phyloP scores from a whole-genome alignment of 495 filamentous ascomycete genomes.

The Evernia prunastri region DNA sequence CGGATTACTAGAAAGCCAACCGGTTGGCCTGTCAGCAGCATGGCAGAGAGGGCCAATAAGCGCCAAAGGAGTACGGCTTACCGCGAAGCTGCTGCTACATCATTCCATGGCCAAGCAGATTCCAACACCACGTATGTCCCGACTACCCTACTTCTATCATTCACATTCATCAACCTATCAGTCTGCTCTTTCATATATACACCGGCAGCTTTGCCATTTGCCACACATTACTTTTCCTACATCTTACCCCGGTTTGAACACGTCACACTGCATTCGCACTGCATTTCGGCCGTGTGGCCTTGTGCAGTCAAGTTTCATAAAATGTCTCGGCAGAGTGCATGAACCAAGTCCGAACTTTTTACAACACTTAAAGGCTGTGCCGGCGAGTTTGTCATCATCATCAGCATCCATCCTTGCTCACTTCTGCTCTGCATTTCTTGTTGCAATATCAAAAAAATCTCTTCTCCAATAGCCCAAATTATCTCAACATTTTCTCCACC shows the following conservation, averaged over 20 bases:
- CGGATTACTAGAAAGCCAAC: slow-evolving; percentile 16
- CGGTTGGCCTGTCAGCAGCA: slow-evolving; percentile 14
- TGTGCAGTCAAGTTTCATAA: neutral
- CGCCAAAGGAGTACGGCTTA: slow-evolving; percentile 35
- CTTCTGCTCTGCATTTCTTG: neutral
- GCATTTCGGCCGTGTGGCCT: neutral
- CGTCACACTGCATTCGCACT: slow-evolving; percentile 1
- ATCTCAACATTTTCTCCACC: slow-evolving; percentile 9
- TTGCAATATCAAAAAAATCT: slow-evolving; percentile 16
- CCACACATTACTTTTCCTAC: neutral
- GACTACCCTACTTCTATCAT: neutral
- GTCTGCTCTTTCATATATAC: neutral
- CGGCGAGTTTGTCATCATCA: neutral
- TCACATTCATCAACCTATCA: neutral
- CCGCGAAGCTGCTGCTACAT: slow-evolving; percentile 26
- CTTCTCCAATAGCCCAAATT: slow-evolving; percentile 12
- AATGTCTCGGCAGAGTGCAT: neutral
- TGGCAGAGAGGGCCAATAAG: slow-evolving; percentile 36
- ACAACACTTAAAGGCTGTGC: neutral
- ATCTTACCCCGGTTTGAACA: neutral
- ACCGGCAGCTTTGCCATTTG: neutral
- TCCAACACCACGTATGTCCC: slow-evolving; percentile 4
- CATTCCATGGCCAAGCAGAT: slow-evolving; percentile 4
- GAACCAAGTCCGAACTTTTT: neutral
- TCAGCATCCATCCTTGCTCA: neutral